Percentiles rank a stretch among this genome's conserved stretches.
Conservation (phyloP, 257 asterid species). For the Anisodus acutangulus region DNA sequence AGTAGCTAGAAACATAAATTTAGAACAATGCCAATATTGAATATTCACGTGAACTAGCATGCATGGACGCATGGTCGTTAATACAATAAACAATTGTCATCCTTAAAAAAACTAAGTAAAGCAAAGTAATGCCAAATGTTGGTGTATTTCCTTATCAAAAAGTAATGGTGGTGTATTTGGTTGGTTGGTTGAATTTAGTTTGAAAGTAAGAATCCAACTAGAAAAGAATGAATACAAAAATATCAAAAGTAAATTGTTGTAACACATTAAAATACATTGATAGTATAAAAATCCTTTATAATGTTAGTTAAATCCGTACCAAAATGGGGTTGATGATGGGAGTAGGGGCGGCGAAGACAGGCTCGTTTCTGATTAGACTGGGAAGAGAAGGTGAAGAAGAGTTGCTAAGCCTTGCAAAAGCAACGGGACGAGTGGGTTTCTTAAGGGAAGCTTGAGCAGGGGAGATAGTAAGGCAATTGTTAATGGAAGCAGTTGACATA, state of each 20-base stretch:
- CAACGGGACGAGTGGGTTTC: slow-evolving; percentile 55
- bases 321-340: slow-evolving; percentile 76
- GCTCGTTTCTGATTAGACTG: slow-evolving; percentile 80
- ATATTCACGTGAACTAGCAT: slow-evolving; percentile 22
- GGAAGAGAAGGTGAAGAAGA: slow-evolving; percentile 57
- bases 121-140: not conserved
- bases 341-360: slow-evolving; percentile 90
- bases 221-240: not conserved
- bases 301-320: slow-evolving; percentile 46
- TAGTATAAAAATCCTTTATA: too few species aligned
- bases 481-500: slow-evolving; percentile 71
- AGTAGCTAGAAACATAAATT: not conserved
- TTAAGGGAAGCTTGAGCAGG: slow-evolving; percentile 43
- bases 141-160: too few species aligned
- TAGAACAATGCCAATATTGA: not conserved
- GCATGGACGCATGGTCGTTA: not conserved
- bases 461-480: slow-evolving; percentile 56
- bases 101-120: slow-evolving; percentile 3
- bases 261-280: not conserved
- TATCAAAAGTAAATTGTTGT: not conserved
- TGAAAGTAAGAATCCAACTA: not conserved
- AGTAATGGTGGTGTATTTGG: too few species aligned
- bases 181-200: not conserved
- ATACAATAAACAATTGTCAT: not conserved
- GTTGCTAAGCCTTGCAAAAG: slow-evolving; percentile 58